A percentile compares a stretch with the other conserved stretches of the same genome.
Evolutionary conservation across 2,329 filamentous ascomycete genomes (phyloP).

Genomic region (Fusarium circinatum): DNA sequence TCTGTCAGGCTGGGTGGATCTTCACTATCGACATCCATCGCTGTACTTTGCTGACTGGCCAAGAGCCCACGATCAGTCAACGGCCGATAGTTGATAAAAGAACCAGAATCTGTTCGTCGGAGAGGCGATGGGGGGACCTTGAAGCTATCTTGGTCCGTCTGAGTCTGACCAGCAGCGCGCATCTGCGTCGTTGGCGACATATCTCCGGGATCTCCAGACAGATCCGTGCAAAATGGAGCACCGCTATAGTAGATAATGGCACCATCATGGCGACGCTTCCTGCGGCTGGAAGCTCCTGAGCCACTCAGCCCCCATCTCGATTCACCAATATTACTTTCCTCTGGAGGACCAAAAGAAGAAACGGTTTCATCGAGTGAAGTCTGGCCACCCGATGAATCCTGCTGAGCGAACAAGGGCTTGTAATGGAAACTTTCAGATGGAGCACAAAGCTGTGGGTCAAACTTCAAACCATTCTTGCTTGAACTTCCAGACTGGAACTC

Average conservation of each 20-base stretch:
- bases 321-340: constrained; percentile 60
- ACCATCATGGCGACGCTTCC: constrained; percentile 71
- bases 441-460: constrained; percentile 51
- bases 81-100: constrained; percentile 60
- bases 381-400: constrained; percentile 58
- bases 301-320: constrained; percentile 60
- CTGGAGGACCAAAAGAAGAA: constrained; percentile 59
- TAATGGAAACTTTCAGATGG: constrained; percentile 67
- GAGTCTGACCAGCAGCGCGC: constrained; percentile 56
- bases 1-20: constrained; percentile 48
- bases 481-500: constrained; percentile 49
- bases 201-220: constrained; percentile 73
- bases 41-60: constrained; percentile 25
- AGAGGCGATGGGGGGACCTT: constrained; percentile 42
- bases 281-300: constrained; percentile 60
- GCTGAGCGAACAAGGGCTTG: constrained; percentile 69
- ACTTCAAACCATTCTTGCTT: constrained; percentile 54
- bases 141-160: constrained; percentile 33
- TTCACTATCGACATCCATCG: constrained; percentile 45
- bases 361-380: constrained; percentile 60
- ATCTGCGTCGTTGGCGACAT: constrained; percentile 60
- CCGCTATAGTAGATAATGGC: constrained; percentile 87
- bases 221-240: constrained; percentile 81
- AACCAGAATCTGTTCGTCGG: constrained; percentile 61
- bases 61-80: constrained; percentile 53